These are phyloP conservation scores for Avena sativa DNA, from an alignment of 176 grass and related monocot genomes.

Conservation along the genomic window DNA sequence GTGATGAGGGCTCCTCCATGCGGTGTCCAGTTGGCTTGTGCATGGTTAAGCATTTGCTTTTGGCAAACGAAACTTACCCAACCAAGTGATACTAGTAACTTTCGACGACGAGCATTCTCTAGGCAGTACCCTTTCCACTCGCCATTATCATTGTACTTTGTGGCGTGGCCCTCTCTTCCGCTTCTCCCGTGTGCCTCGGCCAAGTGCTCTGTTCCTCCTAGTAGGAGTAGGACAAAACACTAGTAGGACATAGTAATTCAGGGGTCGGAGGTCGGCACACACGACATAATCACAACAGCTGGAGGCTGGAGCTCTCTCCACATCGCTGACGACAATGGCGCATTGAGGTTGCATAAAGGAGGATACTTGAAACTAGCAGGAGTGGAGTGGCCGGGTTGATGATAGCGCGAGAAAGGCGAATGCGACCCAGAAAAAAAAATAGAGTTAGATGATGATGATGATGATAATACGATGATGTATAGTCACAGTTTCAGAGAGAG, in stretches of 20 bases:
- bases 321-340: too few relatives aligned
- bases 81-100: neutral
- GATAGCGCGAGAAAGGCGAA: neutral
- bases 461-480: too few relatives aligned
- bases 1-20: neutral
- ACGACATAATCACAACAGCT: neutral
- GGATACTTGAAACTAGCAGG: neutral
- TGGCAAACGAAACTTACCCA: neutral
- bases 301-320: neutral
- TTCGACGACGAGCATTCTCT: neutral
- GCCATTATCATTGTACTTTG: slow-evolving; percentile 42
- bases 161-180: neutral
- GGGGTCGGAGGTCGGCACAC: slow-evolving; percentile 18
- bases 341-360: neutral
- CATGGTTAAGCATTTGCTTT: neutral
- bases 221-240: slow-evolving; percentile 47
- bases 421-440: neutral
- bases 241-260: slow-evolving; percentile 17
- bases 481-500: too few relatives aligned
- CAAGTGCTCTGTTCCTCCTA: neutral
- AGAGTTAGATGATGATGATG: neutral
- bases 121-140: slow-evolving; percentile 5
- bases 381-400: neutral
- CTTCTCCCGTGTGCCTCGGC: neutral
- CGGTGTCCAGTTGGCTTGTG: too few relatives aligned